Conservation (phyloP, 202 grass and related monocot genomes). For the Panicum virgatum region DNA sequence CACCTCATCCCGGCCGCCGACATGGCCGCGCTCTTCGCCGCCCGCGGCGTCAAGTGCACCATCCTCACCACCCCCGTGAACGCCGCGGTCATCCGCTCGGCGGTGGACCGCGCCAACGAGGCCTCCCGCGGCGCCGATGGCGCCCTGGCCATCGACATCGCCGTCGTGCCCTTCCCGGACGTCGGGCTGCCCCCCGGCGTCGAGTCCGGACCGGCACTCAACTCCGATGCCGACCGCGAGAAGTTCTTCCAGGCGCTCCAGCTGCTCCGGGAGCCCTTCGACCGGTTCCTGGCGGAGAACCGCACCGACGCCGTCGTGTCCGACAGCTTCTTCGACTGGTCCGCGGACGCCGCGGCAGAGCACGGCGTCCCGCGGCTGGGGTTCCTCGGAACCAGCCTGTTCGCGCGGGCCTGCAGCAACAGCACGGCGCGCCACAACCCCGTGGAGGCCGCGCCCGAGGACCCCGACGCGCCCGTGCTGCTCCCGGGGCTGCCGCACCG, state of each 20-base stretch:
- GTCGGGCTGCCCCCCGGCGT: constrained; percentile 47
- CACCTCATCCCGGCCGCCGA: constrained; percentile 75
- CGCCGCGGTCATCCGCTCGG: constrained; percentile 43
- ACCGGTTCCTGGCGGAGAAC: constrained; percentile 31
- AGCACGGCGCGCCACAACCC: constrained; percentile 24
- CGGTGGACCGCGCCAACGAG: constrained; percentile 54
- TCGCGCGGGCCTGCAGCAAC: constrained; percentile 32
- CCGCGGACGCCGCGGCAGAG: constrained; percentile 33
- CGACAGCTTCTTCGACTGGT: constrained; percentile 62
- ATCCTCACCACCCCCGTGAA: constrained; percentile 73
- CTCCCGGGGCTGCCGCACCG: constrained; percentile 57
- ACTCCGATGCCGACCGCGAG: neutral
- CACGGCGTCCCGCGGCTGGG: constrained; percentile 50
- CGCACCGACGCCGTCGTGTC: constrained; percentile 49
- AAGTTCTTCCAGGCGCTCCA: constrained; percentile 28
- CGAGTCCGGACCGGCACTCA: constrained; percentile 36
- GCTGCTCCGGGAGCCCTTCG: constrained; percentile 52
- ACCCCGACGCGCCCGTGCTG: constrained; percentile 27
- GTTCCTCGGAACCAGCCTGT: constrained; percentile 62
- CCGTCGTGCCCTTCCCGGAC: constrained; percentile 45
- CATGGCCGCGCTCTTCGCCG: constrained; percentile 59
- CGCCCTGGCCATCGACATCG: constrained; percentile 21
- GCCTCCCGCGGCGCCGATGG: neutral
- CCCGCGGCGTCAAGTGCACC: constrained; percentile 54
- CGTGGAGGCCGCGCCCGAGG: constrained; percentile 20